Percentiles rank a stretch among this genome's conserved stretches.
Evolutionary conservation across 1,284 basidiomycete genomes (phyloP).

Genomic region (Schizophyllum commune): DNA sequence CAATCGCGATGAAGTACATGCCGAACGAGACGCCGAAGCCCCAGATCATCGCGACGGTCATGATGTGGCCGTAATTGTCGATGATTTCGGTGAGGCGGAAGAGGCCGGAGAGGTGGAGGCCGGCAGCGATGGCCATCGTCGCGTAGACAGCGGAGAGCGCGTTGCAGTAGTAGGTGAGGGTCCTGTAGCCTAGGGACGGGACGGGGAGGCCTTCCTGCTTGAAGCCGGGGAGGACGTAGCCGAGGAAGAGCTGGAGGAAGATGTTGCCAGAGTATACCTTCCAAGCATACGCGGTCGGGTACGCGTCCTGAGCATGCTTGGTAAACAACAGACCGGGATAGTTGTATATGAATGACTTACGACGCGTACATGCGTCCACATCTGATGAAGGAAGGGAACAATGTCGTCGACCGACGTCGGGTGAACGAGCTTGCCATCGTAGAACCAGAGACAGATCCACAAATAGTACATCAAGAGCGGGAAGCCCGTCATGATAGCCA

Average conservation of each 20-base stretch:
- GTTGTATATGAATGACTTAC: no score
- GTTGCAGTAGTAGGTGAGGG: conserved; percentile 95
- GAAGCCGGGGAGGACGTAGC: conserved; percentile 87
- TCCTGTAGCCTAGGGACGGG: conserved; percentile 86
- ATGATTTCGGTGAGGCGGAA: conserved; percentile 95
- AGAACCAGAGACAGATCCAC: conserved; percentile 97
- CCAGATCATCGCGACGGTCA: conserved; percentile 93
- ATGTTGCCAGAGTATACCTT: conserved; percentile 88
- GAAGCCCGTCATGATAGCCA: conserved; percentile 93
- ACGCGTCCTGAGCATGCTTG: conserved; percentile 94
- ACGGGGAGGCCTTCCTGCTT: conserved; percentile 92
- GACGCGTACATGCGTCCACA: conserved; percentile 79
- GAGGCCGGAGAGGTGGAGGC: conserved; percentile 74
- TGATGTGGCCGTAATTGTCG: conserved; percentile 93
- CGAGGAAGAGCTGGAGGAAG: conserved; percentile 85
- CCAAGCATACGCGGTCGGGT: conserved; percentile 83
- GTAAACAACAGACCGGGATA: no score
- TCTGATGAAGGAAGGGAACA: conserved; percentile 70
- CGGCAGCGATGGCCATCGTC: conserved; percentile 72
- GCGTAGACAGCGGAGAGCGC: conserved; percentile 84
- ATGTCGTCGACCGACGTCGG: conserved; percentile 72
- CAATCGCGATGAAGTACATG: conserved; percentile 73
- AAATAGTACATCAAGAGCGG: conserved; percentile 95
- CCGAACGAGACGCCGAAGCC: conserved; percentile 79
- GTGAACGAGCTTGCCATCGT: conserved; percentile 78